Conservation (phyloP, 75 land plant species). For the Larix kaempferi region DNA sequence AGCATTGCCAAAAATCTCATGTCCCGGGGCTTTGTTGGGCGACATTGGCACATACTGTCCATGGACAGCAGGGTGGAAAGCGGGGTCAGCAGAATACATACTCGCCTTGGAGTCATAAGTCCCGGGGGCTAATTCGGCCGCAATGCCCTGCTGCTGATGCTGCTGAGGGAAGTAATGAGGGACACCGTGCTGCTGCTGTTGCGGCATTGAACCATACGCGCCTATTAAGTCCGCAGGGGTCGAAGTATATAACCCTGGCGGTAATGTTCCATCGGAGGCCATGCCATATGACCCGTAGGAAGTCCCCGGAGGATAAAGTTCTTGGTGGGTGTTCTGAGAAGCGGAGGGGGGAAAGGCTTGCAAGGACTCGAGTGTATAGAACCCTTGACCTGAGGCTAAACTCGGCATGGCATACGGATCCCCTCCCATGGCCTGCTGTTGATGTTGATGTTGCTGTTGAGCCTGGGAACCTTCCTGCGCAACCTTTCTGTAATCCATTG, state of each 20-base stretch:
- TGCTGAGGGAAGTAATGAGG: not conserved
- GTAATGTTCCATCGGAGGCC: constrained; percentile 1
- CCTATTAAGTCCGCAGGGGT: too few relatives aligned
- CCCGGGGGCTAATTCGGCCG: not conserved
- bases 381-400: constrained; percentile 3
- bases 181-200: not conserved
- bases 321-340: not conserved
- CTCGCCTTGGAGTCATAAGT: not conserved
- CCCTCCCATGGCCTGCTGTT: not conserved
- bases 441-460: not conserved
- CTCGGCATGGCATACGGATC: too few relatives aligned
- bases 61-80: not conserved
- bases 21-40: too few relatives aligned
- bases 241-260: not conserved
- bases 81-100: not conserved
- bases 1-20: not conserved
- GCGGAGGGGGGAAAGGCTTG: not conserved
- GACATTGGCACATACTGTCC: not conserved
- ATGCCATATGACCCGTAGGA: not conserved
- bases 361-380: constrained; percentile 3
- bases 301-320: not conserved
- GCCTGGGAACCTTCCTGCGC: too few relatives aligned
- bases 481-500: too few relatives aligned
- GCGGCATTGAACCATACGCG: not conserved
- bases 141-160: not conserved